Base-by-base conservation (phyloP, 2,329 filamentous ascomycete genomes). In the Fusarium scirpi region DNA sequence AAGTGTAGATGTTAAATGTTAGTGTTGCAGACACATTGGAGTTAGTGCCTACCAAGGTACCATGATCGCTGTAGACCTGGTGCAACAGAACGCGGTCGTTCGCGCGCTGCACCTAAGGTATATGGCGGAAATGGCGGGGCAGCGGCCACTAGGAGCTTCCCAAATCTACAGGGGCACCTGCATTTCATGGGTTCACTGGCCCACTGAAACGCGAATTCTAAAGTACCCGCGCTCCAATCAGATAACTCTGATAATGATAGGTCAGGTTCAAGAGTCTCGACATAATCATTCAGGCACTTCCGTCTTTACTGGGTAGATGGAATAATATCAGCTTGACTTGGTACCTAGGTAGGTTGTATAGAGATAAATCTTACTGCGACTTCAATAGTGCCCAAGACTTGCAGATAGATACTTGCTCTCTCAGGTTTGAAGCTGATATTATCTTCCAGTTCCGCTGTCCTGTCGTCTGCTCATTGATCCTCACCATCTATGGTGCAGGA, bases 211-310 rank as follows among this genome's bases (percentile, higher is more conserved):
- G 55, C 68, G 68, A 27, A 43, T 22, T n/a, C 41, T 71, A 65
- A 71, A 69, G 68, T 70, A 53, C 44, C 45, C 27, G n/a, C 27
- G 34, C 64, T 52, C 68, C 68, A 70, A 70, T 71, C 4, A 55
- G 8, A 45, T 25, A 8, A 15, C 18, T 15, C 20, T n/a, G 68
- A 70, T 71, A 71, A 55, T 52, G 34, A 22, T 18, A 29, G 40
- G 25, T 24, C 11, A 20, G 29, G 44, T 22, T 11, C 20, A 20
- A 13, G 18, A 20, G 3, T 18, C 3, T 58, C 7, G 62, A 45
- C 40, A 58, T 16, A 64, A 58, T 58, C 15, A 58, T 20, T 20
- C 22, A 22, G 47, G 10, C 22, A 30, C 6, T 58, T 6, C 5
- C 13, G 6, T 13, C 20, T 18, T 12, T 11, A 22, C 11, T n/a